Evolutionary conservation across 768 basidiomycete species (phyloP), one percentile per base, ranked within the genome.

Genomic region (Tricholoma matsutake): DNA sequence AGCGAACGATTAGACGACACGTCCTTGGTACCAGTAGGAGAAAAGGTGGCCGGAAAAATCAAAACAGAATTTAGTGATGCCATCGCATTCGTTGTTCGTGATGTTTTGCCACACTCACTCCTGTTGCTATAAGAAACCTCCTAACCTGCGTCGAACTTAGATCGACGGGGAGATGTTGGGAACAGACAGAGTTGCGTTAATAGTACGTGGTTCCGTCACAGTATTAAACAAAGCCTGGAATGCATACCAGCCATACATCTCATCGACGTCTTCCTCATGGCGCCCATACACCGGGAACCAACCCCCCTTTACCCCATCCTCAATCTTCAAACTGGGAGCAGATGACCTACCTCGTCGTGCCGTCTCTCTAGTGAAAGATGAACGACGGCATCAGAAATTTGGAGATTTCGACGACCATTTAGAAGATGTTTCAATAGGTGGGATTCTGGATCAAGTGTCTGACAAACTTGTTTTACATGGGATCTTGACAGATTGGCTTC

Each of bases 371-470:
- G 84, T 88, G 14, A 78, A 75, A 39, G 80, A 85, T 47, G 68
- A 75, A 43, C 76, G 75, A n/a, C 71, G 79, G 56, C 86, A 88
- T 59, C 73, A 79, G 60, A 76, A 80, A 52, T 86, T 93, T 60
- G 87, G 86, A 4, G 91, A 93, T 70, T 92, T 92, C 63, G 91
- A 93, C 60, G 91, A 92, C 65, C 88, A 92, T 73, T 71, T 92
- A 51, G 91, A 91, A 72, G 86, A 91, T 71, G 86, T 86, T 53
- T 82, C 76, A 5, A 81, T 85, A 60, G 82, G 83, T 81, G 41
- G 55, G 76, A 32, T 53, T 18, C n/a, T 6, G 51, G 32, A 9
- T 16, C 4, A 9, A 32, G 7, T 31, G 4, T 28, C 16, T 18
- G n/a, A 4, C 10, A 52, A 52, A n/a, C 0, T 14, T 5, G 7